These are phyloP conservation scores for Talaromyces stipitatus DNA, from an alignment of 495 filamentous ascomycete species.

Conservation along the genomic window DNA sequence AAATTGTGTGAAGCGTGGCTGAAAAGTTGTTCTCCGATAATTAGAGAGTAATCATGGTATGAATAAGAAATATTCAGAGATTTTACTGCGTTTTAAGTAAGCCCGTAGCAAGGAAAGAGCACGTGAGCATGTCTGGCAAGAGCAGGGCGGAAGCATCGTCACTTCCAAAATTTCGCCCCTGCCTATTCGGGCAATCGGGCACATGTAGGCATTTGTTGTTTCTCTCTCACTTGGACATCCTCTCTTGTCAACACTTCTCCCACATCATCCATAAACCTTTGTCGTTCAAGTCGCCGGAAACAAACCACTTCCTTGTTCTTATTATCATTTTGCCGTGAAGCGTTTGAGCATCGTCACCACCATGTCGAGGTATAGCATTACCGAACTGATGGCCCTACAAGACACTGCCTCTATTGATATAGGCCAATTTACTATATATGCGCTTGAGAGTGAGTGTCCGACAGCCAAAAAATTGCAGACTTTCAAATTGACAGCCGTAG, in stretches of 20 bases:
- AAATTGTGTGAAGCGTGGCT: conserved; percentile 32
- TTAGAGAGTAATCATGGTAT: no score
- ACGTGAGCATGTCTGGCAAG: background rate
- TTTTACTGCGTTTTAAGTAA: no score
- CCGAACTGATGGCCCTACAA: conserved; percentile 28
- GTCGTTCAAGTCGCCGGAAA: background rate
- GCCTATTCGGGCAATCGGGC: background rate
- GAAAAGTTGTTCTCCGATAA: no score
- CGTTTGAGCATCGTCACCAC: background rate
- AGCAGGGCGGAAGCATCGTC: background rate
- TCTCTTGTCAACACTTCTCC: background rate
- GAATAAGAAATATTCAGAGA: background rate
- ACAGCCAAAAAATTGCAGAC: no score
- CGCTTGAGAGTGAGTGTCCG: conserved; percentile 16
- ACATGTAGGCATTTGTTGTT: background rate
- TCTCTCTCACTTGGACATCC: background rate
- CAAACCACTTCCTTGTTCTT: background rate
- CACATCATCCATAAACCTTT: background rate
- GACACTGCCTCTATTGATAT: conserved; percentile 22
- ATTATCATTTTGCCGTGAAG: background rate
- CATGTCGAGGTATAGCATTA: conserved; percentile 32
- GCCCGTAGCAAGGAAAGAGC: background rate
- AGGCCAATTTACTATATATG: conserved; percentile 21
- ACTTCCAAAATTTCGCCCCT: background rate
- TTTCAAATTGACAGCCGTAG: conserved; percentile 6